Conservation (phyloP, 768 basidiomycete species). For the Rhodotorula paludigena region DNA sequence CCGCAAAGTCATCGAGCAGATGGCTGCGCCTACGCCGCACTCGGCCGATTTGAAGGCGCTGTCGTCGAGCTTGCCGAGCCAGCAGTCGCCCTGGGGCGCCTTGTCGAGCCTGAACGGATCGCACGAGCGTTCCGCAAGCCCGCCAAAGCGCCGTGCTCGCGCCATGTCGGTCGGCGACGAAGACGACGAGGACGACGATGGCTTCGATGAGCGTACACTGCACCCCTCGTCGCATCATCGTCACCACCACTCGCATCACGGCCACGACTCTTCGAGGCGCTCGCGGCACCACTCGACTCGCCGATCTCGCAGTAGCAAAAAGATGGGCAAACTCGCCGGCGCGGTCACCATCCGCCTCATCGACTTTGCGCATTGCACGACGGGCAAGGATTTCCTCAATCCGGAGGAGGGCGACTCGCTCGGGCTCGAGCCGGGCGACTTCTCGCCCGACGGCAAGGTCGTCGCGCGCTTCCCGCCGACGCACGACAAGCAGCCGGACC, state of each 20-base stretch:
- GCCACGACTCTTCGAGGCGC: neutral
- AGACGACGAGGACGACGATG: constrained; percentile 39
- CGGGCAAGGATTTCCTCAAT: constrained; percentile 76
- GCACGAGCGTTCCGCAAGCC: neutral
- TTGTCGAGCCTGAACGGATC: constrained; percentile 7
- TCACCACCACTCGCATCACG: constrained; percentile 1
- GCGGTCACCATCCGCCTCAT: constrained; percentile 94
- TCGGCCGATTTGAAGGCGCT: constrained; percentile 4
- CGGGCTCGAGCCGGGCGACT: constrained; percentile 50
- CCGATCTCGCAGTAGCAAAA: constrained; percentile 70
- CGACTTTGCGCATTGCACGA: constrained; percentile 97
- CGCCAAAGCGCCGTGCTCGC: constrained; percentile 4
- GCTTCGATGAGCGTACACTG: neutral
- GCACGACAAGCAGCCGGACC: constrained; percentile 79
- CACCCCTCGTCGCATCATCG: neutral
- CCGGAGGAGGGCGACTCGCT: constrained; percentile 53
- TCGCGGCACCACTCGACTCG: constrained; percentile 7
- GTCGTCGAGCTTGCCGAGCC: constrained; percentile 28
- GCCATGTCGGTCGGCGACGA: constrained; percentile 33
- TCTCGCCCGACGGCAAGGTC: constrained; percentile 68
- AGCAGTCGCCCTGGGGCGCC: constrained; percentile 5
- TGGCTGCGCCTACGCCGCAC: constrained; percentile 7
- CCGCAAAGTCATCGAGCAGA: constrained; percentile 26
- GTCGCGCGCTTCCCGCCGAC: constrained; percentile 93
- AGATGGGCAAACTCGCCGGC: constrained; percentile 68